phyloP scores from a whole-genome alignment of 2,329 filamentous ascomycete species.

The Alternaria novae-zelandiae region DNA sequence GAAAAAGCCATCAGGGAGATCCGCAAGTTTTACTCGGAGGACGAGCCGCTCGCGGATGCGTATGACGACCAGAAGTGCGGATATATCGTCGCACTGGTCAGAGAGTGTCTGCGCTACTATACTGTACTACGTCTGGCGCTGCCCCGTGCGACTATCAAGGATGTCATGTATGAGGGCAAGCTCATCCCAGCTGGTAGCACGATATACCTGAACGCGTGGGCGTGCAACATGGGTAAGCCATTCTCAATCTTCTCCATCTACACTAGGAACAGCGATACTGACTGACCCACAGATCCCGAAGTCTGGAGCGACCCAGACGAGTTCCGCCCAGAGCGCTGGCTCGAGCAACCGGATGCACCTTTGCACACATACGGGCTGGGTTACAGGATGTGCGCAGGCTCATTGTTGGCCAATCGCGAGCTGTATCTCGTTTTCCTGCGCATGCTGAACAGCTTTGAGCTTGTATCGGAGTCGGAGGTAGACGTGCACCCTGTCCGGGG shows the following conservation, averaged over 20 bases:
- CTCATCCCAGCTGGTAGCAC: constrained; percentile 68
- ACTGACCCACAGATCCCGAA: constrained; percentile 51
- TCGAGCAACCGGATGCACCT: constrained; percentile 68
- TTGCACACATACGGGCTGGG: constrained; percentile 71
- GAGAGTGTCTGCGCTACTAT: constrained; percentile 67
- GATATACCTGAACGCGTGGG: constrained; percentile 71
- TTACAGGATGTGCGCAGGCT: constrained; percentile 72
- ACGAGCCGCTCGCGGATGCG: constrained; percentile 65
- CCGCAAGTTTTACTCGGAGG: constrained; percentile 57
- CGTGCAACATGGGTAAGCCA: constrained; percentile 71
- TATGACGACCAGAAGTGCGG: constrained; percentile 68
- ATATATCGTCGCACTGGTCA: constrained; percentile 68
- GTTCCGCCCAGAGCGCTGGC: constrained; percentile 68
- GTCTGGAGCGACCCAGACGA: constrained; percentile 65
- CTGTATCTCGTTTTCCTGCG: constrained; percentile 70
- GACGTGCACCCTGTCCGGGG: constrained; percentile 67
- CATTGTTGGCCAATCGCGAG: constrained; percentile 67
- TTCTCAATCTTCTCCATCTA: constrained; percentile 18
- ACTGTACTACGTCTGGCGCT: constrained; percentile 68
- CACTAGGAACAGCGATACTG: background rate
- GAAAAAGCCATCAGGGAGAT: constrained; percentile 66
- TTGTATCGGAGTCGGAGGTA: constrained; percentile 61
- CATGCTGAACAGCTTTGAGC: constrained; percentile 66
- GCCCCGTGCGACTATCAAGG: constrained; percentile 66
- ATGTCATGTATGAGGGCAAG: constrained; percentile 64